phyloP scores from a whole-genome alignment of 768 basidiomycete species.

The Leccinum pellstonianum region DNA sequence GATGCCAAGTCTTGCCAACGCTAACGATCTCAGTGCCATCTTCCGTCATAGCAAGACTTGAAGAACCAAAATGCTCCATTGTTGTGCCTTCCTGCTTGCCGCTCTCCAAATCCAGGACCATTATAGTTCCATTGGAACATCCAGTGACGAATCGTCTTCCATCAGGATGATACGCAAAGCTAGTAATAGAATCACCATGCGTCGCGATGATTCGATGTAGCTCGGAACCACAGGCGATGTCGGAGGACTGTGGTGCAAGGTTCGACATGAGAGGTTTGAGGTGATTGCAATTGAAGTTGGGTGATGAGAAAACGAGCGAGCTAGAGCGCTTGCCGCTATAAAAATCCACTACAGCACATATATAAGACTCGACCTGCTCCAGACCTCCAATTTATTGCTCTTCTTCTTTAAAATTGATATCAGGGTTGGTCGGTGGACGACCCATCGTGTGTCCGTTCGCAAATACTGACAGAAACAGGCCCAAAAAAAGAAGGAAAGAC shows the following conservation, averaged over 20 bases:
- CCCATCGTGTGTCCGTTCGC: too few relatives aligned
- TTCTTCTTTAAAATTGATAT: too few relatives aligned
- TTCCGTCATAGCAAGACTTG: not conserved
- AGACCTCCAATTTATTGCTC: too few relatives aligned
- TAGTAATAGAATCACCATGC: not conserved
- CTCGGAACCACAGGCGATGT: not conserved
- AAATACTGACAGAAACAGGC: too few relatives aligned
- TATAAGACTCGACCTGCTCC: too few relatives aligned
- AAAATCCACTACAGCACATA: too few relatives aligned
- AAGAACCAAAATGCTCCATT: not conserved
- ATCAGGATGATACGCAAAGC: not conserved
- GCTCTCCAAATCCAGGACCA: not conserved
- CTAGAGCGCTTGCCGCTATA: not conserved
- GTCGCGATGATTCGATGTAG: not conserved
- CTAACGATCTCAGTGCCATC: not conserved
- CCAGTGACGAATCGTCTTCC: not conserved
- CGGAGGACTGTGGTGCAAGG: too few relatives aligned
- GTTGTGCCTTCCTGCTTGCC: not conserved
- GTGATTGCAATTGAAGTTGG: not conserved
- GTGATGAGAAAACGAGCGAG: not conserved
- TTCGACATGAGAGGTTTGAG: not conserved
- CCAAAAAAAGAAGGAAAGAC: too few relatives aligned
- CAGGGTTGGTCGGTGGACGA: too few relatives aligned
- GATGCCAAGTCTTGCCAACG: too few relatives aligned
- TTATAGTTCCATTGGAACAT: not conserved